Evolutionary conservation across 1,139 yeast species (phyloP).

Genomic region (Debaryomyces coudertii): DNA sequence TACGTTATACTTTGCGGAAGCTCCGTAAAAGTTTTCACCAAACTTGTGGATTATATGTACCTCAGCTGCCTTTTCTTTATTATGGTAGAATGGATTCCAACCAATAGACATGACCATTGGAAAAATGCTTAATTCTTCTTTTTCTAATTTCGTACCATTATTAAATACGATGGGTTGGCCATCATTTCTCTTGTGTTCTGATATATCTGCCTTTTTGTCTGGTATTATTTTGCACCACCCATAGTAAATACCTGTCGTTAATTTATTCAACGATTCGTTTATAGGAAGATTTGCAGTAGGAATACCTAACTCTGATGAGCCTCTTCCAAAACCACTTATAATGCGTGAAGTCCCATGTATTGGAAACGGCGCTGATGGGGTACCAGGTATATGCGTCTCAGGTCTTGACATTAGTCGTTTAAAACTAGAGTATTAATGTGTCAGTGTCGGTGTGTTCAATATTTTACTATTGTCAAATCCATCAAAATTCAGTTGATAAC

Average conservation of each 20-base stretch:
- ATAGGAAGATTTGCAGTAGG: constrained; percentile 94
- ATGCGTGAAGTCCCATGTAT: constrained; percentile 58
- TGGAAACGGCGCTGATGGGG: constrained; percentile 68
- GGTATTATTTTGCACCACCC: constrained; percentile 68
- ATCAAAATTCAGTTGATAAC: background rate
- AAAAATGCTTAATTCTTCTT: constrained; percentile 46
- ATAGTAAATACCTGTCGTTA: constrained; percentile 86
- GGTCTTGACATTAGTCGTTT: constrained; percentile 29
- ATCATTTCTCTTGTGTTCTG: constrained; percentile 38
- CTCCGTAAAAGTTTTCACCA: constrained; percentile 75
- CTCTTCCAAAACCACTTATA: constrained; percentile 92
- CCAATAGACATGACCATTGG: constrained; percentile 98
- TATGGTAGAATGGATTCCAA: constrained; percentile 90
- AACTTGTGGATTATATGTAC: constrained; percentile 84
- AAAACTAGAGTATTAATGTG: background rate
- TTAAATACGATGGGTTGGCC: constrained; percentile 55
- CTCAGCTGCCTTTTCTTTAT: constrained; percentile 80
- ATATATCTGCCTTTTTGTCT: constrained; percentile 16
- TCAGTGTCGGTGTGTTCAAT: background rate
- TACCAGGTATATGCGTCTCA: constrained; percentile 43
- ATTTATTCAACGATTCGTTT: constrained; percentile 44
- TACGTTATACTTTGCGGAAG: constrained; percentile 64
- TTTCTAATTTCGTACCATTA: constrained; percentile 56
- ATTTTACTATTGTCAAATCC: background rate
- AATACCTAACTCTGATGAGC: constrained; percentile 88